Conservation (phyloP, 768 basidiomycete genomes). For the Kwoniella dendrophila region DNA sequence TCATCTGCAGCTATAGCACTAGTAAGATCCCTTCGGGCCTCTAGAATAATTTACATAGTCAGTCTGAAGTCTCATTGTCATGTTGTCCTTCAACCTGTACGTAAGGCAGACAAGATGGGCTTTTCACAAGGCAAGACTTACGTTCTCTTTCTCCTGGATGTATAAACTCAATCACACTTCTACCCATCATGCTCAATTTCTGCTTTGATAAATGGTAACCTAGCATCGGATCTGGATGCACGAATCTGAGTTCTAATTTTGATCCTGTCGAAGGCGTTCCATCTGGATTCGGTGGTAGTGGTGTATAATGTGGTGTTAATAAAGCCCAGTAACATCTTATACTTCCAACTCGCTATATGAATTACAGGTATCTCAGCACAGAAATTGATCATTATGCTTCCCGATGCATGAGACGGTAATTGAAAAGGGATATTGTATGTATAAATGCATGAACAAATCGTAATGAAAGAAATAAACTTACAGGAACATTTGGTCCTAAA, state of each 20-base stretch:
- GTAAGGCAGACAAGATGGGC: no score
- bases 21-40: constrained; percentile 49
- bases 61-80: neutral
- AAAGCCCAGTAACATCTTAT: constrained; percentile 54
- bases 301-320: constrained; percentile 29
- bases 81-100: no score
- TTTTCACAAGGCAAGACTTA: constrained; percentile 41
- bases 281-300: neutral
- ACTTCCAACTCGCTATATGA: constrained; percentile 24
- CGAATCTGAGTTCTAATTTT: constrained; percentile 51
- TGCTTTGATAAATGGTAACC: constrained; percentile 49
- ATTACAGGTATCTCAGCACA: no score
- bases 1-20: constrained; percentile 50
- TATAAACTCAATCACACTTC: constrained; percentile 55
- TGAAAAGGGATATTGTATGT: neutral
- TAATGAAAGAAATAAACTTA: no score
- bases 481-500: constrained; percentile 5
- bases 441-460: no score
- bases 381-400: no score
- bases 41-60: constrained; percentile 16
- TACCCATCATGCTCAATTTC: constrained; percentile 50
- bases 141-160: constrained; percentile 54
- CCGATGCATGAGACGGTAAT: no score
- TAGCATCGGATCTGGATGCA: constrained; percentile 54
- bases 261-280: constrained; percentile 5